Evolutionary conservation across 805 yeast species (phyloP), one percentile per base, ranked within the genome.

Genomic region (Ogataea paradorogensis): DNA sequence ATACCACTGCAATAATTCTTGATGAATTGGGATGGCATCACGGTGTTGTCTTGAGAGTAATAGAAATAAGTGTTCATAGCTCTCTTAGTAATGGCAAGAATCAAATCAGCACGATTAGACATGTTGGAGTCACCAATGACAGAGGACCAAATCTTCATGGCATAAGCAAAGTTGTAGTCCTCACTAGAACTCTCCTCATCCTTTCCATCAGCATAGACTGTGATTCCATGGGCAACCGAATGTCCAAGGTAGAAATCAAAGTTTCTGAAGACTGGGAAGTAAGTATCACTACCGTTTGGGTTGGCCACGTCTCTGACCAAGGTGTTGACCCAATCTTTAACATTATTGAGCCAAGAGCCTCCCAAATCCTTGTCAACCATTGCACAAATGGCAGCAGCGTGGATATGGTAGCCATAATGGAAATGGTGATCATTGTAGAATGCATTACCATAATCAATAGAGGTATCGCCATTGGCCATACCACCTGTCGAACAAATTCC

Each of bases 361-460:
- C 76, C 59, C 38, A 65, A 46, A 41, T 63, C 68, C 28, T 38
- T 51, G 51, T 81, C 88, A 25, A 81, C 74, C 38, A 69, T 62
- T 2, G 77, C 81, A 9, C 78, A 59, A 21, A 83, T 65, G 0
- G 88, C 85, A 38, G 81, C 78, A 1, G 89, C 83, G 51, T 82
- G 81, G 23, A 83, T 71, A 56, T 80, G 86, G 53, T 83, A 82
- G 10, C 86, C 85, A 50, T 82, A 82, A 57, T 82, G 88, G 67
- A 81, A 82, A 57, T 82, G 88, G 58, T 82, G 90, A 53, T 82
- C 88, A 53, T 82, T 82, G 58, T 81, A 82, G 56, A 71, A 75
- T 1, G 86, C 70, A 53, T 82, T 82, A 32, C 88, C 89, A 53
- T 77, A 82, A 63, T 89, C 96, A 20, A 77, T 77, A 26, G 69